Conservation (phyloP, 805 yeast genomes). For the Debaryomyces maramus region DNA sequence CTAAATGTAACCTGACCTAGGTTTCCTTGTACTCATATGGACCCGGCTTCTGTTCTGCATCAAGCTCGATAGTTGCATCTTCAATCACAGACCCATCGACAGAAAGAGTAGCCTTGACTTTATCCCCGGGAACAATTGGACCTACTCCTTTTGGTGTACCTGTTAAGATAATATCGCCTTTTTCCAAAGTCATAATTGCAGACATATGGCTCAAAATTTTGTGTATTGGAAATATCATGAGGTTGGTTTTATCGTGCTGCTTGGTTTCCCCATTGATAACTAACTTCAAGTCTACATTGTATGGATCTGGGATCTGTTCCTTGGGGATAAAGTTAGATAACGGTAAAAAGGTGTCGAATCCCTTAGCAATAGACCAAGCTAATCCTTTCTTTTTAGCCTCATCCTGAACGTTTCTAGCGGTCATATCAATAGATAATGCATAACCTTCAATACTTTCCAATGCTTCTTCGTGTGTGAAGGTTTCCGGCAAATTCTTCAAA, state of each 20-base stretch:
- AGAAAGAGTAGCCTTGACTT: conserved; percentile 60
- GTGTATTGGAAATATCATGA: conserved; percentile 89
- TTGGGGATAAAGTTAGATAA: conserved; percentile 74
- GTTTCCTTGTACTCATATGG: conserved; percentile 41
- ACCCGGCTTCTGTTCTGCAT: conserved; percentile 53
- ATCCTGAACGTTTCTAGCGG: conserved; percentile 94
- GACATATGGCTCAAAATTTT: conserved; percentile 78
- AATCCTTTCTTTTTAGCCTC: conserved; percentile 91
- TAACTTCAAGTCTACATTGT: conserved; percentile 61
- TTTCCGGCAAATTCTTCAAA: conserved; percentile 59
- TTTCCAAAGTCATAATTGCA: conserved; percentile 83
- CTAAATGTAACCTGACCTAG: conserved; percentile 10
- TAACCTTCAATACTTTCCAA: conserved; percentile 81
- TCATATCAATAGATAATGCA: conserved; percentile 87
- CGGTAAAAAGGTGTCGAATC: conserved; percentile 95
- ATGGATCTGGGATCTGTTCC: conserved; percentile 65
- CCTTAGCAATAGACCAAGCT: conserved; percentile 97
- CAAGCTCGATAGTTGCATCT: conserved; percentile 47
- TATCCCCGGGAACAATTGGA: conserved; percentile 73
- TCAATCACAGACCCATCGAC: conserved; percentile 58
- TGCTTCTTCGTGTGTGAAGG: conserved; percentile 66
- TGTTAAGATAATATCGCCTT: conserved; percentile 88
- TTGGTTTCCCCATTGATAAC: conserved; percentile 67
- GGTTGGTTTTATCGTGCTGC: conserved; percentile 72
- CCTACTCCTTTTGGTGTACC: conserved; percentile 99